Evolutionary conservation across 306 rosid species (phyloP).

Genomic region (Malus asiatica): DNA sequence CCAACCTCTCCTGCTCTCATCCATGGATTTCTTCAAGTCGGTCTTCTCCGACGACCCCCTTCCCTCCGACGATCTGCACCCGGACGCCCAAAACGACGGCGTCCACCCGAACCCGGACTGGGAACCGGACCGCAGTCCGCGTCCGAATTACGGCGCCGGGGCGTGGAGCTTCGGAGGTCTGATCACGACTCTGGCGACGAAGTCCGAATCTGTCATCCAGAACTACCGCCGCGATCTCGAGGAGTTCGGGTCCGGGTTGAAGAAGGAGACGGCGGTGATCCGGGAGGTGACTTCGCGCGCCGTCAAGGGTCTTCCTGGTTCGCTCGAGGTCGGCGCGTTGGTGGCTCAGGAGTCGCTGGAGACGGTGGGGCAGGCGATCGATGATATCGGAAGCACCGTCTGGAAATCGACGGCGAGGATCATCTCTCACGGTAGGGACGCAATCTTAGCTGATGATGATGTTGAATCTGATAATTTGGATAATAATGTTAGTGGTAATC

Average conservation of each 20-base stretch:
- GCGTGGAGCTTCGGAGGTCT: slow-evolving; percentile 84
- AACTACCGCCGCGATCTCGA: slow-evolving; percentile 76
- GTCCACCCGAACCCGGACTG: slow-evolving; percentile 6
- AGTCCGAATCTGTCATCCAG: slow-evolving; percentile 63
- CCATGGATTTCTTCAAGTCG: slow-evolving; percentile 42
- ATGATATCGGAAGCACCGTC: slow-evolving; percentile 76
- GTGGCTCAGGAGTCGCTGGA: slow-evolving; percentile 96
- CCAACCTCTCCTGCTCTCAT: neutral
- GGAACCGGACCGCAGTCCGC: neutral
- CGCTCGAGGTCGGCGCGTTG: slow-evolving; percentile 74
- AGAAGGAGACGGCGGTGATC: slow-evolving; percentile 66
- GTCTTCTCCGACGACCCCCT: slow-evolving; percentile 54
- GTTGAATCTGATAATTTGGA: slow-evolving; percentile 44
- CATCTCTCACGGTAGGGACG: slow-evolving; percentile 70
- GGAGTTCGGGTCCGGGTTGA: slow-evolving; percentile 72
- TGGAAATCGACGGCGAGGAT: slow-evolving; percentile 89
- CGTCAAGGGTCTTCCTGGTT: slow-evolving; percentile 64
- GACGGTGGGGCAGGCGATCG: slow-evolving; percentile 89
- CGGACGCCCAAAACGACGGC: neutral
- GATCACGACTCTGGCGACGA: slow-evolving; percentile 61
- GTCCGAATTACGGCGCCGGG: neutral
- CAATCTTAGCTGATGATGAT: slow-evolving; percentile 34
- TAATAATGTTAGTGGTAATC: slow-evolving; percentile 6
- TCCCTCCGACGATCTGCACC: neutral
- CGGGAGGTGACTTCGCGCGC: slow-evolving; percentile 93